These are phyloP conservation scores for Aureobasidium mangrovei DNA, from an alignment of 2,329 filamentous ascomycete genomes.

Conservation along the genomic window DNA sequence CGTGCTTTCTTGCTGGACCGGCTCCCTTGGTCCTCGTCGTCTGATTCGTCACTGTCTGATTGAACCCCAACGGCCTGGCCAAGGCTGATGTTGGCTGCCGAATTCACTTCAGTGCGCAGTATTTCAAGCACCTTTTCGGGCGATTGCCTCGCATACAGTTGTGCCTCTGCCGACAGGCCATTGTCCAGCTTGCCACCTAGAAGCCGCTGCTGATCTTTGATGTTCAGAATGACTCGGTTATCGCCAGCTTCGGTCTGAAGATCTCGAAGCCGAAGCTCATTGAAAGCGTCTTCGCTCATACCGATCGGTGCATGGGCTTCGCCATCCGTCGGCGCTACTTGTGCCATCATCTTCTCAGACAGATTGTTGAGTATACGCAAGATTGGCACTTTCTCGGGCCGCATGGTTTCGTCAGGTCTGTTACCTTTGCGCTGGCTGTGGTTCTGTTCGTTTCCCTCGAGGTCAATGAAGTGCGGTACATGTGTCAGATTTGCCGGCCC, in stretches of 20 bases:
- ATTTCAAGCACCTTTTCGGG: slow-evolving; percentile 58
- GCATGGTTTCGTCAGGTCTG: slow-evolving; percentile 81
- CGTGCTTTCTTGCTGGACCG: slow-evolving; percentile 37
- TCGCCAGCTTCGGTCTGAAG: slow-evolving; percentile 66
- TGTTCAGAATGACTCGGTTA: slow-evolving; percentile 71
- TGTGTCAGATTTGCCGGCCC: slow-evolving; percentile 47
- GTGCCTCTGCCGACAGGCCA: slow-evolving; percentile 39
- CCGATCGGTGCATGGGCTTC: slow-evolving; percentile 57
- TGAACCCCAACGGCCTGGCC: slow-evolving; percentile 58
- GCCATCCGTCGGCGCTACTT: slow-evolving; percentile 71
- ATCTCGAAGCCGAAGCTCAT: slow-evolving; percentile 69
- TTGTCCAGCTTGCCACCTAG: slow-evolving; percentile 48
- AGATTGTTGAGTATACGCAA: slow-evolving; percentile 81
- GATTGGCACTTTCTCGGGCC: slow-evolving; percentile 78
- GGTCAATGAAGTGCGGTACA: slow-evolving; percentile 81
- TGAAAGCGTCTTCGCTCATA: slow-evolving; percentile 63
- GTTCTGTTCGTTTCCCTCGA: slow-evolving; percentile 92
- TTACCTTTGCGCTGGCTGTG: slow-evolving; percentile 83
- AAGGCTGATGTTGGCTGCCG: slow-evolving; percentile 36
- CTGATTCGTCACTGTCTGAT: slow-evolving; percentile 52
- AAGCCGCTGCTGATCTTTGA: slow-evolving; percentile 79
- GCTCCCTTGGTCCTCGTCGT: slow-evolving; percentile 44
- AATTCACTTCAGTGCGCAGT: slow-evolving; percentile 53
- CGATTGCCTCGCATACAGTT: slow-evolving; percentile 59
- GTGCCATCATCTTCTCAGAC: slow-evolving; percentile 86